Percentiles rank a stretch among this genome's conserved stretches.
phyloP scores from a whole-genome alignment of 169 alveolate genomes.

The Plasmodium adleri region DNA sequence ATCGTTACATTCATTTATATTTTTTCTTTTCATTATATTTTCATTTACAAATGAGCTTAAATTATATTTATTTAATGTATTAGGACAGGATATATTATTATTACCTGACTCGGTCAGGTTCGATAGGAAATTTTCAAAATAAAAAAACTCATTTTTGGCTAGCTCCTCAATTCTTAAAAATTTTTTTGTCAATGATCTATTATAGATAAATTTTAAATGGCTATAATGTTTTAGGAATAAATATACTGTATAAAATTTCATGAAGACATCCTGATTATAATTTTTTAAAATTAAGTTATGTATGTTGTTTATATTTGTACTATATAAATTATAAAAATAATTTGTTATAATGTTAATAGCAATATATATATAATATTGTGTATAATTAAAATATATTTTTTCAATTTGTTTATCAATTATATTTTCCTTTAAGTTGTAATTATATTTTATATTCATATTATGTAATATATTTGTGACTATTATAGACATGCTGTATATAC shows the following conservation, averaged over 20 bases:
- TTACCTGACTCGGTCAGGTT: not conserved
- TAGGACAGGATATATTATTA: too few relatives aligned
- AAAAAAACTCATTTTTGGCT: constrained; percentile 35
- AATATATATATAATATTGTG: constrained; percentile 8
- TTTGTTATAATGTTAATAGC: constrained; percentile 19
- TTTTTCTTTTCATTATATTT: too few relatives aligned
- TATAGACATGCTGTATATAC: constrained; percentile 52
- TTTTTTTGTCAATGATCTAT: constrained; percentile 17
- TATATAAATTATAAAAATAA: constrained; percentile 47
- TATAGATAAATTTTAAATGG: constrained; percentile 5
- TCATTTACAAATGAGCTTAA: too few relatives aligned
- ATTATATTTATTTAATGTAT: too few relatives aligned
- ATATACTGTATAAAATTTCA: constrained; percentile 71
- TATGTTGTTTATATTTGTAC: constrained; percentile 19
- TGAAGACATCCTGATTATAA: constrained; percentile 28
- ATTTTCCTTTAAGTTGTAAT: not conserved
- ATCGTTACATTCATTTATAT: too few relatives aligned
- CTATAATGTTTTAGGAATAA: constrained; percentile 48
- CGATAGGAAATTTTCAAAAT: constrained; percentile 26
- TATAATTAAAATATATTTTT: not conserved
- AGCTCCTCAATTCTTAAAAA: constrained; percentile 13
- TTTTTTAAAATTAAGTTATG: constrained; percentile 19
- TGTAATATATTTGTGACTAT: constrained; percentile 42
- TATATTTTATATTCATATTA: constrained; percentile 5
- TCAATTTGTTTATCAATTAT: not conserved